Conservation (phyloP, 768 basidiomycete species). For the Lanmaoa rubissima region DNA sequence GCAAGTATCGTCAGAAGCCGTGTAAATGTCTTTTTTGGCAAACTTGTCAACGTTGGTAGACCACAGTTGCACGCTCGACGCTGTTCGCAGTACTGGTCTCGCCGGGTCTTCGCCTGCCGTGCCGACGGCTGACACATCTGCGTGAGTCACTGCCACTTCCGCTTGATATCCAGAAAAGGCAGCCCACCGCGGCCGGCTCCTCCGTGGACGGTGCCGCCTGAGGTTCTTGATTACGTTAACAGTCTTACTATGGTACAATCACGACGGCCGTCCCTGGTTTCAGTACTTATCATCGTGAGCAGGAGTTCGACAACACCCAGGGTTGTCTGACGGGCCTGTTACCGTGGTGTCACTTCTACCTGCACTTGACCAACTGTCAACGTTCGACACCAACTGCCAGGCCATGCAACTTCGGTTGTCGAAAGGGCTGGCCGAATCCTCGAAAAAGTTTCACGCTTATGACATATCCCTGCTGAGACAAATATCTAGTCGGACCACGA, state of each 20-base stretch:
- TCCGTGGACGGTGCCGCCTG: no score
- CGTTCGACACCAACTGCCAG: background rate
- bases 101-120: constrained; percentile 1
- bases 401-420: background rate
- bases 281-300: background rate
- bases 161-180: no score
- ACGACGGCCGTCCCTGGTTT: background rate
- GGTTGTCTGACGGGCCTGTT: background rate
- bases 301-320: background rate
- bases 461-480: background rate
- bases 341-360: background rate
- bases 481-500: background rate
- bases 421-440: background rate
- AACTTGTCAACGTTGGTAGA: background rate
- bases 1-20: background rate
- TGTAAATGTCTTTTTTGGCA: background rate
- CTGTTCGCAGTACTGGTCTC: background rate
- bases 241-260: no score
- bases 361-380: background rate
- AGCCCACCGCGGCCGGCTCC: no score
- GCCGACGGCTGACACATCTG: constrained; percentile 24
- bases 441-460: background rate
- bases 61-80: constrained; percentile 9
- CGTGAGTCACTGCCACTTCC: constrained; percentile 7
- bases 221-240: no score